Evolutionary conservation across 441 rosid genomes (phyloP).

Genomic region (Gossypium gossypioides): DNA sequence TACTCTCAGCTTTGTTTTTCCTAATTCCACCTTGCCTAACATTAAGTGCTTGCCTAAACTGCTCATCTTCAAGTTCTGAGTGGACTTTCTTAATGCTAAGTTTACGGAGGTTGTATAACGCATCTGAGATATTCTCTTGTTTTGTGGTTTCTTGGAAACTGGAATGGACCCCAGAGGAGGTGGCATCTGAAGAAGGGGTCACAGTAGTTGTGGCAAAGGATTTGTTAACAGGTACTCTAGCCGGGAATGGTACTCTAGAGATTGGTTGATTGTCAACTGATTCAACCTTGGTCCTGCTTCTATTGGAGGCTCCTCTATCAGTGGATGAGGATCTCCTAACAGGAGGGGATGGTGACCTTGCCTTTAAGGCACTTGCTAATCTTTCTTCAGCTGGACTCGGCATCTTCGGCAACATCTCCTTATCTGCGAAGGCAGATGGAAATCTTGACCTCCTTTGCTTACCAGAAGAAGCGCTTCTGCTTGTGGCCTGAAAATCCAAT

Average conservation of each 20-base stretch:
- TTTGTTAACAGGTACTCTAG: slow-evolving; percentile 60
- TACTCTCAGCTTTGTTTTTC: slow-evolving; percentile 56
- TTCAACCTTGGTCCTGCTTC: slow-evolving; percentile 51
- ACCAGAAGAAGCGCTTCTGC: slow-evolving; percentile 80
- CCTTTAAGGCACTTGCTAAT: slow-evolving; percentile 28
- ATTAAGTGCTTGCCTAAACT: slow-evolving; percentile 62
- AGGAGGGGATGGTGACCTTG: slow-evolving; percentile 70
- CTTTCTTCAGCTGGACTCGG: slow-evolving; percentile 44
- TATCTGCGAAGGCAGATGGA: slow-evolving; percentile 54
- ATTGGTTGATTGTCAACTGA: slow-evolving; percentile 43
- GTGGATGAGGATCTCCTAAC: slow-evolving; percentile 69
- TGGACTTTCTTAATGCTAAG: slow-evolving; percentile 39
- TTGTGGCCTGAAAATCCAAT: slow-evolving; percentile 53
- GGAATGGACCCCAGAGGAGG: slow-evolving; percentile 19
- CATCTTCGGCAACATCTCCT: slow-evolving; percentile 44
- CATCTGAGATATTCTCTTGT: slow-evolving; percentile 36
- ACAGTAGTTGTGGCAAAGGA: slow-evolving; percentile 36
- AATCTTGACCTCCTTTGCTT: slow-evolving; percentile 73
- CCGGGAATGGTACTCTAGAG: slow-evolving; percentile 73
- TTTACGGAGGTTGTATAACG: slow-evolving; percentile 47
- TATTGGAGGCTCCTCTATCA: slow-evolving; percentile 57
- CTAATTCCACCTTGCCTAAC: slow-evolving; percentile 68
- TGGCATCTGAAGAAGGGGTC: slow-evolving; percentile 37
- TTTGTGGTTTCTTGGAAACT: slow-evolving; percentile 25
- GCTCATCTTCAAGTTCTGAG: slow-evolving; percentile 69